Evolutionary conservation across 2,329 filamentous ascomycete genomes (phyloP).

Genomic region (Trichoderma sp.): DNA sequence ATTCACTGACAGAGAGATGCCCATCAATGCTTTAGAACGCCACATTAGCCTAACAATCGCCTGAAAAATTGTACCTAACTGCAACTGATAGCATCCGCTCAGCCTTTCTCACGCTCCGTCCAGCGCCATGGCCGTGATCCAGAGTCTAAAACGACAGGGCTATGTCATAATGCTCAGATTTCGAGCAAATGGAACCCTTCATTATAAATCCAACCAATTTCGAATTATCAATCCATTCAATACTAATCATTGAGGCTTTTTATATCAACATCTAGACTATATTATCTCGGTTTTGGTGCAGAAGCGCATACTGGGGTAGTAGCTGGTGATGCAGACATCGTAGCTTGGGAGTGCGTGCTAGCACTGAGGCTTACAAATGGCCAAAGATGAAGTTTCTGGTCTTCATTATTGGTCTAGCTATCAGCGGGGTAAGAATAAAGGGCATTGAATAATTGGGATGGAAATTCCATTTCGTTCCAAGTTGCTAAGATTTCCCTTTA

Average conservation of each 20-base stretch:
- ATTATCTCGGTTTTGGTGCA: neutral
- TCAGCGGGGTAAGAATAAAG: neutral
- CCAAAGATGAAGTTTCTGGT: neutral
- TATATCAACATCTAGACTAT: neutral
- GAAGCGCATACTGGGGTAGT: neutral
- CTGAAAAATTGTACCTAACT: neutral
- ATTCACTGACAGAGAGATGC: neutral
- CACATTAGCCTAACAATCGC: neutral
- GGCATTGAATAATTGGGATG: neutral
- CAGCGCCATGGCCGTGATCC: neutral
- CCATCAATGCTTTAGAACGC: neutral
- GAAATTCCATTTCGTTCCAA: neutral
- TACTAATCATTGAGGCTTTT: neutral
- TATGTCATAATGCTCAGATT: conserved; percentile 20
- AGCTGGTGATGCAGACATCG: neutral
- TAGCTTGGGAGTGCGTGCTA: neutral
- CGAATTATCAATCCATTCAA: neutral
- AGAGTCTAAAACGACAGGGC: conserved; percentile 23
- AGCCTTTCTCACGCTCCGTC: neutral
- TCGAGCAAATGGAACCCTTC: neutral
- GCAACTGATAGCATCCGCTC: neutral
- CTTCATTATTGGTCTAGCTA: neutral
- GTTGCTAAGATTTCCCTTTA: conserved; percentile 8
- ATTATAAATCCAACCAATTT: conserved; percentile 17
- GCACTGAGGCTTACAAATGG: conserved; percentile 15